Conservation (phyloP, 2,329 filamentous ascomycete species). For the Trichoderma pleuroti region DNA sequence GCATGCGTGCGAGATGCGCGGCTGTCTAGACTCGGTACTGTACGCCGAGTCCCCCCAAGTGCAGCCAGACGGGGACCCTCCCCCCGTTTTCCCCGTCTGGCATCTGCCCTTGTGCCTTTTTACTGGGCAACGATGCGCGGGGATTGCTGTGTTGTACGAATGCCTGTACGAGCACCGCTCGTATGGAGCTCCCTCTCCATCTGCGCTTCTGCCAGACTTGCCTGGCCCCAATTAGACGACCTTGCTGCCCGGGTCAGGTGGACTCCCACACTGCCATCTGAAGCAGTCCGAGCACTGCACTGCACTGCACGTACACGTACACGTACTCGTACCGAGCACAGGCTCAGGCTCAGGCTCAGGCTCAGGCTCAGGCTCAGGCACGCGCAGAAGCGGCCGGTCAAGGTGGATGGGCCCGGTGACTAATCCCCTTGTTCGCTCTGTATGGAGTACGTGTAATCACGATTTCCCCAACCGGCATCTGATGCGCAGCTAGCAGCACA, state of each 20-base stretch:
- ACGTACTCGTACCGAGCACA: background rate
- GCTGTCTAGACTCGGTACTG: background rate
- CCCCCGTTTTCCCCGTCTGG: background rate
- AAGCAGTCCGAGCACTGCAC: background rate
- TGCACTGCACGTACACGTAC: too few relatives aligned
- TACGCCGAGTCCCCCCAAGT: background rate
- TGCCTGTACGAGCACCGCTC: background rate
- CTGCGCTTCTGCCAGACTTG: background rate
- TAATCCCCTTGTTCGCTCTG: background rate
- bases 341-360: background rate
- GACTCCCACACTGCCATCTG: background rate
- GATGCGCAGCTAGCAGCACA: background rate
- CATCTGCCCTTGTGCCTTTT: background rate
- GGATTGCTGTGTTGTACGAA: background rate
- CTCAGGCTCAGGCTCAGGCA: background rate
- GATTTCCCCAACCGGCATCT: constrained; percentile 3
- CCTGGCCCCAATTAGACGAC: background rate
- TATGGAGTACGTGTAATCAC: background rate
- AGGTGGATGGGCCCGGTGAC: background rate
- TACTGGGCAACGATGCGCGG: background rate
- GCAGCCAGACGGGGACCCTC: background rate
- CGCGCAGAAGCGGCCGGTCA: background rate
- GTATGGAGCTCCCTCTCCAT: background rate
- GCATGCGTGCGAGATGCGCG: constrained; percentile 7
- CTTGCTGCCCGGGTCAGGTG: constrained; percentile 4